Base-by-base conservation (phyloP, 2,329 filamentous ascomycete species). In the Ophiostoma ulmi region DNA sequence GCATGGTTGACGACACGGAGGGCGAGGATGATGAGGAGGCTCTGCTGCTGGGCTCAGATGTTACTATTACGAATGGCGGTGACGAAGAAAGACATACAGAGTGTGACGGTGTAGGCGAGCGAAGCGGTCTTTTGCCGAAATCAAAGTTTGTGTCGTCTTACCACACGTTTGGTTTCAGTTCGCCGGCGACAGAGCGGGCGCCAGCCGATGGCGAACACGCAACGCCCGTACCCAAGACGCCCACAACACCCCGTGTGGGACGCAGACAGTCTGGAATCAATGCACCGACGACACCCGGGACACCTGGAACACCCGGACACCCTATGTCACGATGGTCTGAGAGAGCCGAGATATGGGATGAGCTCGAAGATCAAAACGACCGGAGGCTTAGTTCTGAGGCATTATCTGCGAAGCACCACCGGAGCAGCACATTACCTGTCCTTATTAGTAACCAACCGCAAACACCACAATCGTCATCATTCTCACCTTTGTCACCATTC, bases 311-410 rank as follows among this genome's bases (percentile, higher is more conserved):
- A 11, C 67, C 67, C 13, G 8, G 10, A 7, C 41, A 41, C 7
- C 67, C 68, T 4, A 17, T 36, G 52, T n/a, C 78, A 17, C 77
- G 87, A 69, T 87, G 86, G 83, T 82, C 87, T 71, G 91, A 95
- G 77, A 87, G 87, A 0, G 88, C 88, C 48, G 91, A 95, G 75
- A 95, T 97, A 41, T 97, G 93, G 93, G 91, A 89, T 70, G 93
- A 96, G 78, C 84, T 97, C 17, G 90, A 95, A 76, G 93, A 97
- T 75, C 88, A 90, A 58, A 85, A 87, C 68, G 79, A 81, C 26
- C 78, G 80, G 39, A 80, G 78, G 26, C 65, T 44, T 7, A 61
- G 69, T 2, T 68, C 48, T 0, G 69, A 63, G 52, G 26, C 61
- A 36, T 8, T 31, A 8, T 74, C 78, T 3, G 78, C 76, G 61